A percentile compares a stretch with the other conserved stretches of the same genome.
These are phyloP conservation scores for Kuraishia ogatae DNA, from an alignment of 805 yeast genomes.

Conservation along the genomic window DNA sequence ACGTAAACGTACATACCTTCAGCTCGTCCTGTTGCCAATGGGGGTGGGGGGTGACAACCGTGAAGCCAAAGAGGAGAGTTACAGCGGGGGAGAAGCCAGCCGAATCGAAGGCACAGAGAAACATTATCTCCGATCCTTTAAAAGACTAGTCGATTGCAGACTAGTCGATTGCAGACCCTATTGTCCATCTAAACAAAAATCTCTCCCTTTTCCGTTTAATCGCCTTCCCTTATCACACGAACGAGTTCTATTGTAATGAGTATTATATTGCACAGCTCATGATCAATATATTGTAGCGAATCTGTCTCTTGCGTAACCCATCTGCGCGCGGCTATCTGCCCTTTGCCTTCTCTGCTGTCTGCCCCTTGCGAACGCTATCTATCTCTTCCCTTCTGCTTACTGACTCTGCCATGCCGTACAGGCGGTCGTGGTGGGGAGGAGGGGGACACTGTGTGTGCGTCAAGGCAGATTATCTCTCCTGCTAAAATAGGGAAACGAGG, in stretches of 20 bases:
- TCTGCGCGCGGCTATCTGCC: not conserved
- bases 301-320: not conserved
- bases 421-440: not conserved
- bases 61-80: not conserved
- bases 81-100: no score
- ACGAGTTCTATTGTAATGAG: no score
- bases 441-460: no score
- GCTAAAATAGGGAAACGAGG: not conserved
- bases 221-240: no score
- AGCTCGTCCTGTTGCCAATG: not conserved
- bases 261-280: no score
- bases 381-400: not conserved
- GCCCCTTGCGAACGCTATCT: not conserved
- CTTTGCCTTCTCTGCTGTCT: not conserved
- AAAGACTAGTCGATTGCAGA: no score
- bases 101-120: no score
- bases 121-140: no score
- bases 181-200: no score
- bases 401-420: no score
- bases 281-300: not conserved
- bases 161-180: no score
- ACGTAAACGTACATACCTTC: not conserved
- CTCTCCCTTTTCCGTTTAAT: no score
- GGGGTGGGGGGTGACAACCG: not conserved
- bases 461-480: not conserved